These are phyloP conservation scores for Zelopaecilomyces penicillatus DNA, from an alignment of 2,329 filamentous ascomycete genomes.

Conservation along the genomic window DNA sequence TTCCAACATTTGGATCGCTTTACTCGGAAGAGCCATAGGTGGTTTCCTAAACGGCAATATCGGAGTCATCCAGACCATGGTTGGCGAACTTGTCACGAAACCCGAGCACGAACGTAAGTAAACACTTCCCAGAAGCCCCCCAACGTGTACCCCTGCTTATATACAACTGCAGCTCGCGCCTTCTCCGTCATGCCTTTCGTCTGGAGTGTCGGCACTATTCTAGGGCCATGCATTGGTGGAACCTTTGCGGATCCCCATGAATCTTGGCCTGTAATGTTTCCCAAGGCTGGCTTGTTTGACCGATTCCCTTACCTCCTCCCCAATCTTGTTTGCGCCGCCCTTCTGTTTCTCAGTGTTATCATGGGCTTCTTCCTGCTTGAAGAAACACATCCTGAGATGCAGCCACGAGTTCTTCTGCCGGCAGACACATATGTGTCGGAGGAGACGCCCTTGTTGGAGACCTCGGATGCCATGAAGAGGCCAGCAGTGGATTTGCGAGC, in stretches of 20 bases:
- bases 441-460: slow-evolving; percentile 67
- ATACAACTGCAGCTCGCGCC: slow-evolving; percentile 53
- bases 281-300: slow-evolving; percentile 60
- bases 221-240: slow-evolving; percentile 82
- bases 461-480: slow-evolving; percentile 65
- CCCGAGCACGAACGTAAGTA: slow-evolving; percentile 77
- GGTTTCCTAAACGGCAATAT: slow-evolving; percentile 87
- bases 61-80: slow-evolving; percentile 87
- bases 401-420: slow-evolving; percentile 41
- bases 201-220: slow-evolving; percentile 83
- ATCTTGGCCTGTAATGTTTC: slow-evolving; percentile 65
- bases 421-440: slow-evolving; percentile 47
- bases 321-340: slow-evolving; percentile 70
- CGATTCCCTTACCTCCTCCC: slow-evolving; percentile 81
- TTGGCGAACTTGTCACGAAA: slow-evolving; percentile 74
- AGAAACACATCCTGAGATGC: slow-evolving; percentile 83
- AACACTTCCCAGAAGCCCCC: slow-evolving; percentile 5
- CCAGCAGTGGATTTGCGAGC: slow-evolving; percentile 64
- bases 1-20: slow-evolving; percentile 73
- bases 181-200: slow-evolving; percentile 93
- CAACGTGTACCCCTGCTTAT: slow-evolving; percentile 3
- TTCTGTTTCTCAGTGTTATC: slow-evolving; percentile 72
- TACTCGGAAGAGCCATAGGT: slow-evolving; percentile 66
- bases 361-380: slow-evolving; percentile 74
- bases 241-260: slow-evolving; percentile 71